Evolutionary conservation across 306 rosid genomes (phyloP).

Genomic region (Dryas octopetala): DNA sequence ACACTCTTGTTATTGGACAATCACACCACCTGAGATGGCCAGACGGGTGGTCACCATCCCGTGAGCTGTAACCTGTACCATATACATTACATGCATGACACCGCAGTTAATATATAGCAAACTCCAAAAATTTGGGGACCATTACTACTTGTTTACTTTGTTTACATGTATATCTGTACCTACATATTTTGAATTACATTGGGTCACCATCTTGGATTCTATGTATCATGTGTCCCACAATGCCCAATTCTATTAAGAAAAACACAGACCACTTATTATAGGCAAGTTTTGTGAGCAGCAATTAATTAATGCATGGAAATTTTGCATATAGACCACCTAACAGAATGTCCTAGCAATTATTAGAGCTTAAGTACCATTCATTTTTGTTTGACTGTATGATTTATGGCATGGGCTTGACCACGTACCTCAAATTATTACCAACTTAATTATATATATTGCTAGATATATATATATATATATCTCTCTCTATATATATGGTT

Average conservation of each 20-base stretch:
- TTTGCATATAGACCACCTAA: not conserved
- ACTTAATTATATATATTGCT: too few species aligned
- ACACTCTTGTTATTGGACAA: slow-evolving; percentile 21
- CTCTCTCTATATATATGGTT: too few species aligned
- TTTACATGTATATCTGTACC: not conserved
- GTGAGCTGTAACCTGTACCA: slow-evolving; percentile 21
- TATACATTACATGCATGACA: not conserved
- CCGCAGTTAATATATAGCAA: not conserved
- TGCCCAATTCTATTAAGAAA: not conserved
- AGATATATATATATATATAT: too few species aligned
- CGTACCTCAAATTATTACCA: not conserved
- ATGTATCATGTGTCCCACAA: not conserved
- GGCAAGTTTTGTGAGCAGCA: too few species aligned
- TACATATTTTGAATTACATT: not conserved
- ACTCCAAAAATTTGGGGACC: slow-evolving; percentile 9
- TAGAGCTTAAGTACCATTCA: not conserved
- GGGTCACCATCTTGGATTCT: not conserved
- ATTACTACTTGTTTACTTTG: not conserved
- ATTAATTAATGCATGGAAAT: not conserved
- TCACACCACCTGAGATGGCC: slow-evolving; percentile 29
- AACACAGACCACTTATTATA: not conserved
- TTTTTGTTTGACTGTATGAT: not conserved
- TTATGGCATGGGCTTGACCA: slow-evolving; percentile 2
- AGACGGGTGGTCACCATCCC: slow-evolving; percentile 6
- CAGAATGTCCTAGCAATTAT: not conserved